Evolutionary conservation across 2,329 filamentous ascomycete species (phyloP).

Genomic region (Blastomyces percursus): DNA sequence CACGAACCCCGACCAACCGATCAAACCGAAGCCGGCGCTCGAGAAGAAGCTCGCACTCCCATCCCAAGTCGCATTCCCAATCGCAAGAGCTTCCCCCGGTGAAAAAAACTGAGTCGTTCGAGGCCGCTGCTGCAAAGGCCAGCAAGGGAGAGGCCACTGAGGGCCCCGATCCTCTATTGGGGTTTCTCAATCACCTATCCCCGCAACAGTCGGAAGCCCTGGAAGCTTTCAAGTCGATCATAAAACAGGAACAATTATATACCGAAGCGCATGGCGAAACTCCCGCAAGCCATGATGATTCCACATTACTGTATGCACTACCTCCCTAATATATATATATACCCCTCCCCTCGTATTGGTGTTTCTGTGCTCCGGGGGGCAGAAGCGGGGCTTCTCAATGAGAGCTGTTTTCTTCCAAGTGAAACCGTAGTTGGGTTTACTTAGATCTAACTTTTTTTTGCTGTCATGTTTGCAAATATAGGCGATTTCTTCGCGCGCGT

Average conservation of each 20-base stretch:
- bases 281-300: slow-evolving; percentile 37
- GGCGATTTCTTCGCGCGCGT: slow-evolving; percentile 75
- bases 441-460: not conserved
- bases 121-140: slow-evolving; percentile 4
- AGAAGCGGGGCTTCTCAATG: too few species aligned
- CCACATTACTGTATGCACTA: slow-evolving; percentile 36
- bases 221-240: slow-evolving; percentile 57
- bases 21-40: slow-evolving; percentile 9
- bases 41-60: slow-evolving; percentile 4
- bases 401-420: not conserved
- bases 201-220: slow-evolving; percentile 57
- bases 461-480: slow-evolving; percentile 25
- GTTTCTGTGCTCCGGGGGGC: not conserved
- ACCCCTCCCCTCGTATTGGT: not conserved
- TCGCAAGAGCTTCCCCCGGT: not conserved
- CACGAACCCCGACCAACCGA: slow-evolving; percentile 7
- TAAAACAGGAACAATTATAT: slow-evolving; percentile 51
- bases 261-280: slow-evolving; percentile 24
- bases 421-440: not conserved
- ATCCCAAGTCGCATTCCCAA: not conserved
- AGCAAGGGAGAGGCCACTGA: not conserved
- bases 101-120: not conserved
- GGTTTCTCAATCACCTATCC: slow-evolving; percentile 71
- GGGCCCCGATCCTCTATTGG: slow-evolving; percentile 25
- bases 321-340: not conserved